phyloP scores from a whole-genome alignment of 2,329 filamentous ascomycete species.

The Triangularia setosa region DNA sequence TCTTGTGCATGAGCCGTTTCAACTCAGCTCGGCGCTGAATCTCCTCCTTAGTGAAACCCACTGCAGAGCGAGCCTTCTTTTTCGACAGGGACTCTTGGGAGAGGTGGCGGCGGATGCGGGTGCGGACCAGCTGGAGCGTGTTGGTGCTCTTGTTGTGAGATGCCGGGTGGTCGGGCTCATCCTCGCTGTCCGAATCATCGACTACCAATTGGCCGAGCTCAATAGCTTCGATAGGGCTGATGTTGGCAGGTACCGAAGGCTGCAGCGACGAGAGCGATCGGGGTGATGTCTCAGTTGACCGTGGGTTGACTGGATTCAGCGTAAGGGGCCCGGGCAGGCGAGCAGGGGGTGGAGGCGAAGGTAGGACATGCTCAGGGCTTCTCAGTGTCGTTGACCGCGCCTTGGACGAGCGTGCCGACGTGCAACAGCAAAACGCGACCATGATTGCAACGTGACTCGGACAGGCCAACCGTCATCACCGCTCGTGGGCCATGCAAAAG shows the following conservation, averaged over 20 bases:
- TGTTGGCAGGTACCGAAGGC: conserved; percentile 17
- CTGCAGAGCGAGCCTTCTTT: conserved; percentile 38
- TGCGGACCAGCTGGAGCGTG: conserved; percentile 43
- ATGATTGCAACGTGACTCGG: conserved; percentile 25
- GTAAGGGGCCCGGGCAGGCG: conserved; percentile 20
- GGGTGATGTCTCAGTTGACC: conserved; percentile 11
- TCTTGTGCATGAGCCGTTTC: conserved; percentile 50
- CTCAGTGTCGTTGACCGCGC: neutral
- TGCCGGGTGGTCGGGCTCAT: conserved; percentile 25
- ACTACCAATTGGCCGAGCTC: conserved; percentile 32
- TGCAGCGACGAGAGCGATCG: conserved; percentile 21
- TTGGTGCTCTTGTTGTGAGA: conserved; percentile 33
- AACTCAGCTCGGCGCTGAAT: conserved; percentile 53
- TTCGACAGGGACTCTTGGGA: conserved; percentile 42
- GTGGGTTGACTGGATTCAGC: conserved; percentile 16
- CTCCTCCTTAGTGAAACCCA: conserved; percentile 49
- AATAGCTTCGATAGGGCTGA: conserved; percentile 19
- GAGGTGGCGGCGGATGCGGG: conserved; percentile 42
- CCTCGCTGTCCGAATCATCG: conserved; percentile 41
- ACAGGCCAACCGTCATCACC: neutral
- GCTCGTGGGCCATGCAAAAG: neutral
- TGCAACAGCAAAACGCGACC: conserved; percentile 36
- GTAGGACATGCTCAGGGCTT: conserved; percentile 6
- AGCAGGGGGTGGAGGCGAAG: conserved; percentile 21
- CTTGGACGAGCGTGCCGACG: conserved; percentile 20